Evolutionary conservation across 2,329 filamentous ascomycete genomes (phyloP).

Genomic region (Trichophyton rubrum): DNA sequence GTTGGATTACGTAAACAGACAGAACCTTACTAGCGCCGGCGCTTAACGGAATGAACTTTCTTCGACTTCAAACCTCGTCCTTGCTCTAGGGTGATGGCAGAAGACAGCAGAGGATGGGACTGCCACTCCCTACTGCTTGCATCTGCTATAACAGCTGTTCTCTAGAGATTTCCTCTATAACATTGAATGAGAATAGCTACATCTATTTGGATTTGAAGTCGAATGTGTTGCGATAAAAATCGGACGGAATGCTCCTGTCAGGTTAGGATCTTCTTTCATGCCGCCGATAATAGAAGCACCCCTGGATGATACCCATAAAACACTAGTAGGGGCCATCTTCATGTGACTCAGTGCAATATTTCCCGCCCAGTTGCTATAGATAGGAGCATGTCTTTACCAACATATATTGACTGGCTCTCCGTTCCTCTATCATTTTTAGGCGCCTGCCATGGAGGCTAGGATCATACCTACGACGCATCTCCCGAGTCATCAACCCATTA

Average conservation of each 20-base stretch:
- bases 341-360: neutral
- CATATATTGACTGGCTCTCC: neutral
- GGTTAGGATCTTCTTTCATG: neutral
- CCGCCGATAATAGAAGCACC: neutral
- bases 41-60: neutral
- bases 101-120: too few relatives aligned
- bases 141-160: neutral
- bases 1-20: neutral
- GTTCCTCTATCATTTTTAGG: neutral
- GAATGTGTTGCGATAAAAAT: neutral
- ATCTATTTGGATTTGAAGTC: neutral
- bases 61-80: neutral
- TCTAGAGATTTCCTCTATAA: neutral
- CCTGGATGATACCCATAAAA: neutral
- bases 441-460: neutral
- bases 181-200: neutral
- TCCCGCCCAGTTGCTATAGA: neutral
- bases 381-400: neutral
- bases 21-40: neutral
- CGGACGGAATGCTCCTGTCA: too few relatives aligned
- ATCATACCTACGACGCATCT: neutral
- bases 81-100: neutral
- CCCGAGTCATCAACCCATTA: neutral
- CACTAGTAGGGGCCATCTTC: neutral
- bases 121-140: too few relatives aligned